Evolutionary conservation across 2,329 filamentous ascomycete genomes (phyloP), one percentile per base, ranked within the genome.

Genomic region (Diaporthe sp.): DNA sequence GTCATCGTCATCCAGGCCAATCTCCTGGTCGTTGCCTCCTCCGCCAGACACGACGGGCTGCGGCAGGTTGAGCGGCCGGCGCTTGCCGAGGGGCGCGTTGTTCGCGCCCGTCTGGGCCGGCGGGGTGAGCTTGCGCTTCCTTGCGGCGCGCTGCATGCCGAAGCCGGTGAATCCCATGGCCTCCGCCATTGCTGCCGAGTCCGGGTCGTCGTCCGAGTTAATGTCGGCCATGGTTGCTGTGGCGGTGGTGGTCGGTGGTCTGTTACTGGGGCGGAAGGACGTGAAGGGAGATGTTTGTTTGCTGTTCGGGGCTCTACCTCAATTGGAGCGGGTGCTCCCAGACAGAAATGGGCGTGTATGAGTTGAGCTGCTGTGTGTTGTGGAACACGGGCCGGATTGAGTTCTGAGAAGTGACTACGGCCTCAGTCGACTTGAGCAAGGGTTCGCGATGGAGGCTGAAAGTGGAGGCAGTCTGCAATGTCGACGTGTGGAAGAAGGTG

Each of bases 111-210:
- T 82, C 46, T 90, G 90, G 68, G 84, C 85, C 39, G 86, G 84
- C 25, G 89, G 86, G 80, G 94, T 91, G 83, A 91, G 93, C 80
- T 92, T 92, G 76, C 93, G 89, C 82, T 93, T 94, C 82, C 94
- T 94, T 58, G 87, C 87, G 3, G 87, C 87, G 4, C 83, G 85
- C 78, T 89, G 86, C 13, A 85, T 83, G 78, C 93, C 93, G 81
- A 96, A 96, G 75, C 90, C 89, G 12, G 92, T 89, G 83, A 95
- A 95, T 77, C 94, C 94, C 92, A 95, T 93, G 62, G 90, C 88
- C 57, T 90, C 89, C 31, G 92, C 92, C 82, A 94, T 91, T 71
- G 90, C 89, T 57, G 85, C 84, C 67, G 89, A 87, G 77, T 76
- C 62, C 81, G 82, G 80, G 65, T 79, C 75, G 22, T 73, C 61